phyloP scores from a whole-genome alignment of 257 asterid genomes.

The Lycium ferocissimum region DNA sequence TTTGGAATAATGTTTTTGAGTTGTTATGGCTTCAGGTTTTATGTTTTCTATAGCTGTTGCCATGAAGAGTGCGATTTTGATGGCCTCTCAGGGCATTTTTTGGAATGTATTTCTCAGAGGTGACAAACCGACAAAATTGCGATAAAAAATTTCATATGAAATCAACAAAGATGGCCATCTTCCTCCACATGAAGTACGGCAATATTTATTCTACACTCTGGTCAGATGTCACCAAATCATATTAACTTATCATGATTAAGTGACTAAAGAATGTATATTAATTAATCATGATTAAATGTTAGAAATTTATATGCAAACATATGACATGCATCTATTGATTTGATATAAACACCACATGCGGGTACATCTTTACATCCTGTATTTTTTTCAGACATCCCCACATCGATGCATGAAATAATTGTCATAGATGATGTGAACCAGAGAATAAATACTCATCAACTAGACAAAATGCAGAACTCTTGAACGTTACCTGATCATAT shows the following conservation, averaged over 20 bases:
- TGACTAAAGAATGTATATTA: too few species aligned
- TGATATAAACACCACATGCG: neutral
- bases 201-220: too few species aligned
- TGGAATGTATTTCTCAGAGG: conserved; percentile 22
- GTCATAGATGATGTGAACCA: neutral
- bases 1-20: neutral
- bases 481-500: neutral
- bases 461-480: neutral
- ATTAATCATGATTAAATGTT: neutral
- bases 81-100: conserved; percentile 71
- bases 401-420: neutral
- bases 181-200: neutral
- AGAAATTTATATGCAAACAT: neutral
- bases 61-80: conserved; percentile 62
- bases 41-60: conserved; percentile 44
- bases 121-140: neutral
- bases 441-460: conserved; percentile 19
- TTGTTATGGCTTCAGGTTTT: neutral
- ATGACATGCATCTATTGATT: neutral
- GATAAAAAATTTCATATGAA: neutral
- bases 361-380: neutral
- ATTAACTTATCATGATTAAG: neutral
- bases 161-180: neutral
- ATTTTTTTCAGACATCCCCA: neutral
- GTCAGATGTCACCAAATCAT: neutral